A percentile compares a stretch with the other conserved stretches of the same genome.
phyloP scores from a whole-genome alignment of 352 stramenopile species.

The Globisporangium carolinianum region DNA sequence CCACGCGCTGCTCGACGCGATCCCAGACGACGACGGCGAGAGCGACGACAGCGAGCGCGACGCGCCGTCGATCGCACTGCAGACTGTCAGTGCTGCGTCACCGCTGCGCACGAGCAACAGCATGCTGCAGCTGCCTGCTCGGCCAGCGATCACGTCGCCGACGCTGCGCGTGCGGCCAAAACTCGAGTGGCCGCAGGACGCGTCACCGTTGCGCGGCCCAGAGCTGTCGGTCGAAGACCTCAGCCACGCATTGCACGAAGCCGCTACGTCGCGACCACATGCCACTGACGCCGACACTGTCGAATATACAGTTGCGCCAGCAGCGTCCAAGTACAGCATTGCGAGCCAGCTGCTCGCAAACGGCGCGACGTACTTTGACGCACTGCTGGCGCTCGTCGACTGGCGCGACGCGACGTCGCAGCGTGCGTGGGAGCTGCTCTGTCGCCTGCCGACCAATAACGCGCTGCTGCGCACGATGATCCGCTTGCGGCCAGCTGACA shows the following conservation, averaged over 20 bases:
- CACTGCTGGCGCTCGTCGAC: constrained; percentile 53
- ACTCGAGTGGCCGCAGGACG: constrained; percentile 31
- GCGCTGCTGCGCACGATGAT: constrained; percentile 60
- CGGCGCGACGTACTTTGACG: constrained; percentile 39
- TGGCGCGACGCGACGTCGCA: constrained; percentile 41
- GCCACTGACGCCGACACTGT: background rate
- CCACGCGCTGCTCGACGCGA: constrained; percentile 39
- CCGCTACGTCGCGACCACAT: background rate
- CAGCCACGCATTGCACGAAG: constrained; percentile 15
- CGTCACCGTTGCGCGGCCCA: constrained; percentile 40
- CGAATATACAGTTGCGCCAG: background rate
- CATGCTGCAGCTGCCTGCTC: constrained; percentile 4
- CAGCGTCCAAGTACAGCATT: constrained; percentile 18
- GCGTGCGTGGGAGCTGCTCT: constrained; percentile 70
- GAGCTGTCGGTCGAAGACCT: constrained; percentile 28
- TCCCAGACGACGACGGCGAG: constrained; percentile 41
- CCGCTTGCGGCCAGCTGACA: constrained; percentile 21
- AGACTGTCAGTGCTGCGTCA: too few relatives aligned
- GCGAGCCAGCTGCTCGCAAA: constrained; percentile 61
- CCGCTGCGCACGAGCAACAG: background rate
- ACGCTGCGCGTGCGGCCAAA: constrained; percentile 28
- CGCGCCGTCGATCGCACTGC: background rate
- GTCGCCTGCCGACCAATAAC: constrained; percentile 61
- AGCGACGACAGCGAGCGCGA: constrained; percentile 20
- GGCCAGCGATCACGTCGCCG: constrained; percentile 29